phyloP scores from a whole-genome alignment of 176 grass and related monocot species.

The Panicum miliaceum region DNA sequence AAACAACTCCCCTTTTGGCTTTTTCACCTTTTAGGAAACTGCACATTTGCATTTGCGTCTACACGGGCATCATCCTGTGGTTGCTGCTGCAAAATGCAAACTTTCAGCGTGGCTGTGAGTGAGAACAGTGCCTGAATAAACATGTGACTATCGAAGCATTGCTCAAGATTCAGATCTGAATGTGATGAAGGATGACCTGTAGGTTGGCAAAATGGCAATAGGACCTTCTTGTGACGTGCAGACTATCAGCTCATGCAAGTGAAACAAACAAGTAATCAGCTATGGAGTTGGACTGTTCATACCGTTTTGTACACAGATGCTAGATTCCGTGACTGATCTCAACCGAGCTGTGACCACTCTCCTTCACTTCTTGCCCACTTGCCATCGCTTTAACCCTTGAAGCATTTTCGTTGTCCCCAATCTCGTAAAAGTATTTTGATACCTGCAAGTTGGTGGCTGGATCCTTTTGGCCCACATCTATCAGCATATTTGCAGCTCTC shows the following conservation, averaged over 20 bases:
- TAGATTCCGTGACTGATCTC: constrained; percentile 28
- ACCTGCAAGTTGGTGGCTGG: constrained; percentile 45
- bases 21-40: not conserved
- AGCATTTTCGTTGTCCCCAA: constrained; percentile 28
- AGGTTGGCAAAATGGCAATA: not conserved
- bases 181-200: not conserved
- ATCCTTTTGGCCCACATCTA: constrained; percentile 30
- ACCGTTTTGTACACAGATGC: not conserved
- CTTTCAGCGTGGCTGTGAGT: not conserved
- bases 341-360: constrained; percentile 37
- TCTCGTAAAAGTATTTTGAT: constrained; percentile 34
- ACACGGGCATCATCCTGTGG: not conserved
- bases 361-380: constrained; percentile 21
- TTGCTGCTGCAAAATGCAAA: constrained; percentile 4
- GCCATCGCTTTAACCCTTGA: constrained; percentile 39
- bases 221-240: not conserved
- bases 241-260: constrained; percentile 5
- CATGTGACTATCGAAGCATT: not conserved
- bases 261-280: not conserved
- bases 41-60: not conserved
- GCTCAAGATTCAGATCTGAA: constrained; percentile 27
- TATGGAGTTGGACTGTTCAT: not conserved
- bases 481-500: constrained; percentile 48
- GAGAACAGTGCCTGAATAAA: not conserved
- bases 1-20: not conserved